A percentile compares a stretch with the other conserved stretches of the same genome.
phyloP scores from a whole-genome alignment of 495 filamentous ascomycete species.

The Aspergillus nidulans region DNA sequence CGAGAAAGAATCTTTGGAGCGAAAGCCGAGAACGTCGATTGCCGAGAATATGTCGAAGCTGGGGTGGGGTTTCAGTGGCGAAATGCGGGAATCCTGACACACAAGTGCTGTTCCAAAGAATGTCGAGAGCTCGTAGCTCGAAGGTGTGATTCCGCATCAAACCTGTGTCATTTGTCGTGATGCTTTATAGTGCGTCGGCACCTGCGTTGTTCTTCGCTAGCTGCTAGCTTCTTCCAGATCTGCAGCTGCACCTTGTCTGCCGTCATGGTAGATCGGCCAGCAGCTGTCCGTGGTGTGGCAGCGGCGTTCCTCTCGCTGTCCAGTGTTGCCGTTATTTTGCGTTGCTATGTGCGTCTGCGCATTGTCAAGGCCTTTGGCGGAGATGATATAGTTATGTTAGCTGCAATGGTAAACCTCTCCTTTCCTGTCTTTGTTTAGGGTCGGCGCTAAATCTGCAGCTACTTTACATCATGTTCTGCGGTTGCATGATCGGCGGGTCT shows the following conservation, averaged over 20 bases:
- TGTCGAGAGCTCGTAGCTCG: neutral
- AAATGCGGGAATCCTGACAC: neutral
- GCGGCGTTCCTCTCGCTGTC: slow-evolving; percentile 6
- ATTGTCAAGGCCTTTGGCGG: slow-evolving; percentile 10
- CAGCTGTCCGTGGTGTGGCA: neutral
- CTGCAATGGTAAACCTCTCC: slow-evolving; percentile 6
- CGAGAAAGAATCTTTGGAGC: neutral
- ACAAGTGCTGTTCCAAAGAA: neutral
- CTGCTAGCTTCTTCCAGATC: neutral
- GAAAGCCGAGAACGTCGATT: no score
- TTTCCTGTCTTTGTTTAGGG: neutral
- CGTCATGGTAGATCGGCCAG: slow-evolving; percentile 1
- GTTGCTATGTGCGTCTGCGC: slow-evolving; percentile 10
- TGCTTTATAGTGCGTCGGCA: neutral
- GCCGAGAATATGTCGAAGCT: neutral
- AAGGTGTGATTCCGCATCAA: neutral
- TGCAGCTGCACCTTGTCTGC: neutral
- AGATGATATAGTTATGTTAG: slow-evolving; percentile 10
- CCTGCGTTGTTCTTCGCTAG: neutral
- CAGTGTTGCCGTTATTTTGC: slow-evolving; percentile 2
- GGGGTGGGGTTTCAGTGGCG: neutral
- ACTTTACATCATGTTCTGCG: slow-evolving; percentile 17
- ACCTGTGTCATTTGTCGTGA: neutral
- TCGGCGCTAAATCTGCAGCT: neutral
- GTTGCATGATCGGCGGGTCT: slow-evolving; percentile 17